Evolutionary conservation across 2,329 filamentous ascomycete species (phyloP), one percentile per base, ranked within the genome.

Genomic region (Cladosporium sphaerospermum): DNA sequence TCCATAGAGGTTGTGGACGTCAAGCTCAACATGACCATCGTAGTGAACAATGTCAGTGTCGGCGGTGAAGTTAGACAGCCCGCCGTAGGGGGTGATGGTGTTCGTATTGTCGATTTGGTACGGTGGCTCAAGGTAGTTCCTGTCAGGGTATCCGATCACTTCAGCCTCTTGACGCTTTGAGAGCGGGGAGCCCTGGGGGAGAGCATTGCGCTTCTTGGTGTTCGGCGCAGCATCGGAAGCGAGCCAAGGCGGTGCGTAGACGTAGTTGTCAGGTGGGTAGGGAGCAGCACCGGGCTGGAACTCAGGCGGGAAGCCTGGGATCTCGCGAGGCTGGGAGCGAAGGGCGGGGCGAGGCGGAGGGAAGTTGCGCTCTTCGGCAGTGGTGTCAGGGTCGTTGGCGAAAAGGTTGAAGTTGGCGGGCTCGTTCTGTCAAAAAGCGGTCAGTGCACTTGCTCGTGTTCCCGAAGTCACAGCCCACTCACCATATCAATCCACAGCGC

Each of bases 281-380:
- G 52, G 52, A 7, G 39, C 44, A 13, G 50, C 42, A 37, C 45
- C 47, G 6, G 85, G 85, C 64, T 89, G 85, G 70, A 88, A 88
- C 31, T 78, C 76, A 36, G 73, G 73, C 0, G 85, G 81, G 66
- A 86, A 91, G 0, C 86, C 86, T 2, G 85, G 83, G 16, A 91
- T 76, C 0, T 78, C 72, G 19, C 84, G 76, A 2, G 85, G 85
- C 33, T 79, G 78, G 34, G 76, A 69, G 10, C 85, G 77, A 3
- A 86, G 77, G 8, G 39, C 48, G 43, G 48, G 48, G 14, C 48
- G 48, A 3, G 81, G 70, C 0, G 85, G 85, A 14, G 86, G 81
- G 55, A 71, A 78, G 1, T 65, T 64, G 23, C 71, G 65, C 7
- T 66, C 65, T 32, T 62, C 61, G 3, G 65, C 65, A 46, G 62